Conservation (phyloP, 306 rosid species). For the Begonia loranthoides region DNA sequence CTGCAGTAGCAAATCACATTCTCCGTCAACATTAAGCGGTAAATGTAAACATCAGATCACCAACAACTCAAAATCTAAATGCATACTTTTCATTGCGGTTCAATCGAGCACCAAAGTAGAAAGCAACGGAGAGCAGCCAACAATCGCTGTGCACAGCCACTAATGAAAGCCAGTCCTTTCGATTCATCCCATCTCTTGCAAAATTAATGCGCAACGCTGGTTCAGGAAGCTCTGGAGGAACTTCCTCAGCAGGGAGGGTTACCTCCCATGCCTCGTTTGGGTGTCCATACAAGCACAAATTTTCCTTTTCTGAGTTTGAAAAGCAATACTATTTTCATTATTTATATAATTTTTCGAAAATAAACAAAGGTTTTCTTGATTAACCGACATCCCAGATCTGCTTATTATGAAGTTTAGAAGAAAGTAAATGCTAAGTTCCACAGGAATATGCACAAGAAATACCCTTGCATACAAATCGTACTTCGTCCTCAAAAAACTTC, state of each 20-base stretch:
- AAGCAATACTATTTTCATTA: background rate
- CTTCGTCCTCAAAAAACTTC: too few relatives aligned
- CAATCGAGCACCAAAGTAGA: slow-evolving; percentile 46
- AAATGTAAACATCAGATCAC: too few relatives aligned
- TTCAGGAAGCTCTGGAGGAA: slow-evolving; percentile 51
- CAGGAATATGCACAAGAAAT: too few relatives aligned
- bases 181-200: slow-evolving; percentile 49
- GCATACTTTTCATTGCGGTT: slow-evolving; percentile 49
- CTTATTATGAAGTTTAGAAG: too few relatives aligned
- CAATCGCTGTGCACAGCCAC: slow-evolving; percentile 51
- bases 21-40: background rate
- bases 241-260: slow-evolving; percentile 41
- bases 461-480: background rate
- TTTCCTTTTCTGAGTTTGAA: slow-evolving; percentile 31
- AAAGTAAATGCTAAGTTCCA: too few relatives aligned
- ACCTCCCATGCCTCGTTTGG: slow-evolving; percentile 46
- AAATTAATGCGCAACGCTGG: slow-evolving; percentile 51
- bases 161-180: slow-evolving; percentile 49
- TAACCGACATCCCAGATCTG: too few relatives aligned
- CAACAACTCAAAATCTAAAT: background rate
- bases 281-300: slow-evolving; percentile 44
- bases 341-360: too few relatives aligned
- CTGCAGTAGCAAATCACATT: background rate
- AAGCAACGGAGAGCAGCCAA: slow-evolving; percentile 53
- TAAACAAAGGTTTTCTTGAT: background rate